Base-by-base conservation (phyloP, 208 protist species). In the Leishmania tropica region DNA sequence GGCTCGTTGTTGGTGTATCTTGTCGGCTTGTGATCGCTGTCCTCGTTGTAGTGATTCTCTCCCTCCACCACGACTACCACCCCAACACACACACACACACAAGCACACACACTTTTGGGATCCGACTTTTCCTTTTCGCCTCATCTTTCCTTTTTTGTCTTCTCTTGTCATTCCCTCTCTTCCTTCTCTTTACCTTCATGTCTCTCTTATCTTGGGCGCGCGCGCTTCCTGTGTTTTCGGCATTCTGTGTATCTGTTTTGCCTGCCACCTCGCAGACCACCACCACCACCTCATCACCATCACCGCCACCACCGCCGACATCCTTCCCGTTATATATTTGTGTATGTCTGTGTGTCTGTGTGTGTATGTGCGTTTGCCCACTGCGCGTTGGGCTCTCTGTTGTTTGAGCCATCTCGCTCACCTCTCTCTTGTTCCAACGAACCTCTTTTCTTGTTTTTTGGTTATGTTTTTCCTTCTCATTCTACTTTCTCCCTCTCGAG, bases 371-470 rank as follows among this genome's bases (percentile, higher is more conserved):
- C 37, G 28, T 53, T 19, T 81, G 51, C 45, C 45, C 45, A 48
- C 45, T 48, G 45, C 45, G 0, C 8, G 45, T 48, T 48, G 45
- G 7, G 8, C 45, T 13, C 45, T 48, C 45, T 1, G 45, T 48
- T 48, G 45, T 48, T 0, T 48, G 45, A 0, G 45, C 45, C 10
- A 48, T 48, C 45, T 48, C 1, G 45, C 8, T 48, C 8, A 48
- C 45, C n/a, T 78, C 35, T 7, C 24, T 21, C 13, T 47, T 64
- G 11, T 79, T 51, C 6, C 10, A 28, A 6, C 11, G 24, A 35
- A 2, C 64, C 53, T 54, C 35, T 68, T 4, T 85, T 13, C 37
- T 47, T 62, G 45, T 65, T 85, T 68, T 37, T 4, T 76, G 2
- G 62, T 64, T 53, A 53, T 75, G 73, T 81, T 47, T 58, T 58